Evolutionary conservation across 2,329 filamentous ascomycete genomes (phyloP).

Genomic region (Penicillium occitanis): DNA sequence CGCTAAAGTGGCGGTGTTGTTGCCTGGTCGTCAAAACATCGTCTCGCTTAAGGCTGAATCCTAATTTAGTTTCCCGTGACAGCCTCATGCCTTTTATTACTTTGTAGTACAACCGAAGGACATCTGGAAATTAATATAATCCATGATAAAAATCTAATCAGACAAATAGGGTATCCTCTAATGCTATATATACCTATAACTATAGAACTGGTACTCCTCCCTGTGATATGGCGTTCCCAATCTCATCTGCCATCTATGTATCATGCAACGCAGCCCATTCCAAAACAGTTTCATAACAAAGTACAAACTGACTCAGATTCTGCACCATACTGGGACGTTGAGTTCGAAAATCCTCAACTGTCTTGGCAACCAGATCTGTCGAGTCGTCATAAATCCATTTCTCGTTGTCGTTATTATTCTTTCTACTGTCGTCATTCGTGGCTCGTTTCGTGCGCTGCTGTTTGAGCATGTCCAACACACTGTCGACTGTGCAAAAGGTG

Average conservation of each 20-base stretch:
- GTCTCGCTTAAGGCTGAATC: conserved; percentile 4
- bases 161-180: conserved; percentile 17
- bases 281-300: conserved; percentile 92
- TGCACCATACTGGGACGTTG: conserved; percentile 97
- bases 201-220: conserved; percentile 12
- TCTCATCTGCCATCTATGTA: conserved; percentile 22
- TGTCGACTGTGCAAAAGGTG: conserved; percentile 95
- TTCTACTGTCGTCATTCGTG: conserved; percentile 16
- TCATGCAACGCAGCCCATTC: conserved; percentile 67
- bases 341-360: conserved; percentile 84
- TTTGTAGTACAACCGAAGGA: too few relatives aligned
- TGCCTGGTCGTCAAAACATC: conserved; percentile 6
- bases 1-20: conserved; percentile 12
- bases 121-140: not conserved
- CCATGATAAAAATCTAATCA: not conserved
- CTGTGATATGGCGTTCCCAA: conserved; percentile 11
- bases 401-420: conserved; percentile 23
- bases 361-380: conserved; percentile 77
- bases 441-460: conserved; percentile 58
- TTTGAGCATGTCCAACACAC: conserved; percentile 94
- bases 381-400: conserved; percentile 68
- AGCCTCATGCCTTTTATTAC: not conserved
- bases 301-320: conserved; percentile 85
- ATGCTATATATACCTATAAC: conserved; percentile 15
- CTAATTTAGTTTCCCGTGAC: conserved; percentile 3